phyloP scores from a whole-genome alignment of 2,329 filamentous ascomycete species.

The Parasarocladium wereldwijsianum region DNA sequence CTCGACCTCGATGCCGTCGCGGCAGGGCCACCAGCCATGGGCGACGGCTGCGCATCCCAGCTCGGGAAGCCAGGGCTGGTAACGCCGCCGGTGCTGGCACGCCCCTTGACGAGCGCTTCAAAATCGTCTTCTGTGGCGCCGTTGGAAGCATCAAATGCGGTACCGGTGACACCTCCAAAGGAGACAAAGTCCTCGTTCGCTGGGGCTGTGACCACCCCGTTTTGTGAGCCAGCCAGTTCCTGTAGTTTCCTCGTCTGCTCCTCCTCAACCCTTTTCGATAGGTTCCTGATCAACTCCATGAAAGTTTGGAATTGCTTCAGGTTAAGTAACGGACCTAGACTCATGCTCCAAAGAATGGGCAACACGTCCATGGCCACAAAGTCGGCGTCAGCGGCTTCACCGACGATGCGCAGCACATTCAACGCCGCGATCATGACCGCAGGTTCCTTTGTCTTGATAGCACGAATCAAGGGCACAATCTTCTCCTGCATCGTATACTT shows the following conservation, averaged over 20 bases:
- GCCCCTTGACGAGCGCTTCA: slow-evolving; percentile 74
- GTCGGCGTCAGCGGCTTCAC: slow-evolving; percentile 68
- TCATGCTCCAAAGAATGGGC: slow-evolving; percentile 84
- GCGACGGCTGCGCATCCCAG: slow-evolving; percentile 27
- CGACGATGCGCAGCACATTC: slow-evolving; percentile 71
- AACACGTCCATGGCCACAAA: slow-evolving; percentile 87
- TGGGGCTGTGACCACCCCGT: slow-evolving; percentile 27
- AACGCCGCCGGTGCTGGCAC: slow-evolving; percentile 18
- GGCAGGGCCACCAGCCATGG: slow-evolving; percentile 19
- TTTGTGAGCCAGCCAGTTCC: slow-evolving; percentile 54
- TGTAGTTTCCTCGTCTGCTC: slow-evolving; percentile 83
- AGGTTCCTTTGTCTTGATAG: slow-evolving; percentile 94
- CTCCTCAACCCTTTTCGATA: slow-evolving; percentile 69
- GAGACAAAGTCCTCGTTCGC: slow-evolving; percentile 54
- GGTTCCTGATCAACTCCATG: slow-evolving; percentile 72
- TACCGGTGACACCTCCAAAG: slow-evolving; percentile 53
- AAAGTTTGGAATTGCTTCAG: slow-evolving; percentile 78
- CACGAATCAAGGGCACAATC: slow-evolving; percentile 77
- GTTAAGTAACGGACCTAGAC: slow-evolving; percentile 75
- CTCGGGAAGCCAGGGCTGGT: slow-evolving; percentile 25
- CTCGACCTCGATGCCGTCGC: slow-evolving; percentile 19
- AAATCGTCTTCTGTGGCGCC: slow-evolving; percentile 59
- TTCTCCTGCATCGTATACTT: slow-evolving; percentile 99
- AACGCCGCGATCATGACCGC: slow-evolving; percentile 93
- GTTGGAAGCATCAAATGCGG: slow-evolving; percentile 35